phyloP scores from a whole-genome alignment of 371 early-diverging fungal species.

The Mucor mucedo region DNA sequence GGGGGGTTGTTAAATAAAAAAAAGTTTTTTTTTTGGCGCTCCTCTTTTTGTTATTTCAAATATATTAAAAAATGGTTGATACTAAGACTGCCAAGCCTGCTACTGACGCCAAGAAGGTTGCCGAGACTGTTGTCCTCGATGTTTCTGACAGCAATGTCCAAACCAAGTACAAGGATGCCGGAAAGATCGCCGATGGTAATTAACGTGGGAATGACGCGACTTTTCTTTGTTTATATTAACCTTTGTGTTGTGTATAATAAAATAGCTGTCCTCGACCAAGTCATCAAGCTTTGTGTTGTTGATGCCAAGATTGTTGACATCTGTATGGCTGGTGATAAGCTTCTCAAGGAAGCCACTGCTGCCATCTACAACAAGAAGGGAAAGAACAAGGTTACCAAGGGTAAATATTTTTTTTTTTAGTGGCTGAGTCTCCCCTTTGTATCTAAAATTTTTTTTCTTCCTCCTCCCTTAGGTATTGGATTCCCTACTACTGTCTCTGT shows the following conservation, averaged over 20 bases:
- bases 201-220: slow-evolving; percentile 1
- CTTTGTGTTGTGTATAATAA: neutral
- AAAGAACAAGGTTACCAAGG: slow-evolving; percentile 71
- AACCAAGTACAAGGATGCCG: slow-evolving; percentile 89
- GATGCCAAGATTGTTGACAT: slow-evolving; percentile 81
- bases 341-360: slow-evolving; percentile 65
- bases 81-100: slow-evolving; percentile 19
- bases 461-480: slow-evolving; percentile 69
- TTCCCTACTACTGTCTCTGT: slow-evolving; percentile 88
- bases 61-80: slow-evolving; percentile 27
- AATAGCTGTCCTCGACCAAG: slow-evolving; percentile 71
- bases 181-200: slow-evolving; percentile 83
- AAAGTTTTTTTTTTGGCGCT: slow-evolving; percentile 5
- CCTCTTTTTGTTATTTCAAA: slow-evolving; percentile 1
- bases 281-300: slow-evolving; percentile 70
- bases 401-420: slow-evolving; percentile 36
- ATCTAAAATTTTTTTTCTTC: slow-evolving; percentile 4
- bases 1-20: neutral
- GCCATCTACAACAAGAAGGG: slow-evolving; percentile 54
- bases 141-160: slow-evolving; percentile 71
- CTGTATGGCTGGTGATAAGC: slow-evolving; percentile 84
- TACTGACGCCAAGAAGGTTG: slow-evolving; percentile 25
- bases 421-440: slow-evolving; percentile 14
- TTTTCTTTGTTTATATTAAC: neutral
- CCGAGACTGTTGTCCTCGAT: slow-evolving; percentile 30